A percentile compares a stretch with the other conserved stretches of the same genome.
These are phyloP conservation scores for Hypoxylon cercidicola DNA, from an alignment of 495 filamentous ascomycete genomes.

Conservation along the genomic window DNA sequence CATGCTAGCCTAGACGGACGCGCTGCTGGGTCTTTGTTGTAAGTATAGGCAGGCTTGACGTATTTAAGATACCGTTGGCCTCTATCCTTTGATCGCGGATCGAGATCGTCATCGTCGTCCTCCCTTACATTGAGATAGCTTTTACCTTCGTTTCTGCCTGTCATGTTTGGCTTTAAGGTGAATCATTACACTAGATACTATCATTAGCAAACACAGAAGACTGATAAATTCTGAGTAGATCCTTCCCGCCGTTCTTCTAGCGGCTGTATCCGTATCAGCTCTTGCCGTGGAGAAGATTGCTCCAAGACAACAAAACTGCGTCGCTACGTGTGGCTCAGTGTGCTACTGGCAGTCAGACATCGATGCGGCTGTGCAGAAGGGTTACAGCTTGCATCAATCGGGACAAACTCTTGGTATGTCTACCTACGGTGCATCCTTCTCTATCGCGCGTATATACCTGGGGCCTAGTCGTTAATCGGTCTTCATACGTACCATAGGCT, in stretches of 20 bases:
- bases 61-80: not conserved
- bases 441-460: not conserved
- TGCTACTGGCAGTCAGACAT: conserved; percentile 56
- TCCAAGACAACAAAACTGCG: conserved; percentile 45
- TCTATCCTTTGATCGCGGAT: conserved; percentile 1
- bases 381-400: conserved; percentile 57
- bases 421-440: not conserved
- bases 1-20: conserved; percentile 22
- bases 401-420: conserved; percentile 59
- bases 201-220: not conserved
- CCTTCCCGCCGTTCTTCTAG: conserved; percentile 46
- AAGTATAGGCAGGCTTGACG: conserved; percentile 15
- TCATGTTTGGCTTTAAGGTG: conserved; percentile 44
- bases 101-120: conserved; percentile 5
- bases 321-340: conserved; percentile 49
- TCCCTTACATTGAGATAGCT: not conserved
- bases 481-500: conserved; percentile 20
- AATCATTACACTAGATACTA: conserved; percentile 1
- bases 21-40: conserved; percentile 3
- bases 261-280: conserved; percentile 46
- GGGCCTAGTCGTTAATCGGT: conserved; percentile 10
- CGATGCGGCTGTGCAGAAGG: conserved; percentile 60
- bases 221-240: conserved; percentile 33
- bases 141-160: conserved; percentile 10
- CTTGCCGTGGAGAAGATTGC: conserved; percentile 41